Percentiles rank a stretch among this genome's conserved stretches.
Conservation (phyloP, 1,139 yeast genomes). For the Suhomyces ambrosiae region DNA sequence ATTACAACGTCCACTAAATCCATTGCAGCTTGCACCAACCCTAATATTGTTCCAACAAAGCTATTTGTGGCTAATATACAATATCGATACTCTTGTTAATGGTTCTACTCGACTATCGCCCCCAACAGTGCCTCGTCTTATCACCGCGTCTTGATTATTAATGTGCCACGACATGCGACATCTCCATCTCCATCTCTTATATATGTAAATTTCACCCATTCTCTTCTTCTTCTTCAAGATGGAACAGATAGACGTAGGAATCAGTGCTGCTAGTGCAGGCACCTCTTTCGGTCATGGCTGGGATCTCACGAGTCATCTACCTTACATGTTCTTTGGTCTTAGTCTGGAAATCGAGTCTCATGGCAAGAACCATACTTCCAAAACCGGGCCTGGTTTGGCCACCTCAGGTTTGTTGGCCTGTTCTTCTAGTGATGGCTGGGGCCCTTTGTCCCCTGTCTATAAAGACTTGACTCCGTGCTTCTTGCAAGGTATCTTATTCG, state of each 20-base stretch:
- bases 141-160: conserved; percentile 1
- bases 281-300: conserved; percentile 6
- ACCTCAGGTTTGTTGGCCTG: conserved; percentile 15
- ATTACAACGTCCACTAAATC: no score
- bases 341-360: background rate
- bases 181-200: background rate
- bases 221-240: conserved; percentile 4
- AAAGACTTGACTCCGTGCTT: conserved; percentile 84
- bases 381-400: background rate
- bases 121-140: no score
- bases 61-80: no score
- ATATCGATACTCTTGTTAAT: no score
- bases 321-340: conserved; percentile 5
- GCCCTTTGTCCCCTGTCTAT: conserved; percentile 59
- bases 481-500: conserved; percentile 67
- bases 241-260: conserved; percentile 12
- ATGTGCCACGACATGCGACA: conserved; percentile 1
- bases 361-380: background rate
- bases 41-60: no score
- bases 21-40: no score
- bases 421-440: conserved; percentile 62
- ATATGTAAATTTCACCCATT: background rate
- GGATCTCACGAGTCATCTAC: conserved; percentile 13
- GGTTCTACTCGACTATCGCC: no score
- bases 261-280: conserved; percentile 7